Evolutionary conservation across 805 yeast species (phyloP), one percentile per base, ranked within the genome.

Genomic region (Monosporozyma unispora): DNA sequence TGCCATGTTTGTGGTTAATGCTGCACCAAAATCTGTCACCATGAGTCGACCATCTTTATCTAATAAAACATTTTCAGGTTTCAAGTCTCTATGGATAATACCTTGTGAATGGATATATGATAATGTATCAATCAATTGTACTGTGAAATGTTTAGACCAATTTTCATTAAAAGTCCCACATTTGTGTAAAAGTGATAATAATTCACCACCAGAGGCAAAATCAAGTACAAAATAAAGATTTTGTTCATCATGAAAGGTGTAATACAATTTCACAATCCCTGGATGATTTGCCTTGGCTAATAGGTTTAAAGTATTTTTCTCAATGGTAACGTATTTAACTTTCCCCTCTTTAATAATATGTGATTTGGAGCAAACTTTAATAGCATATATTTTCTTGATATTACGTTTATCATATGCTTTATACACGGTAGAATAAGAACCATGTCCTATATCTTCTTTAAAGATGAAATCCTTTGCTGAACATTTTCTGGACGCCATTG

Each of bases 11-110:
- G 61, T 47, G 28, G 77, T 78, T 14, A 87, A 69, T 1, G 98
- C 99, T n/a, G 98, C 96, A 10, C 99, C 99, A 67, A 93, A 93
- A 68, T 93, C 99, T 1, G 98, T 93, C 50, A 93, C 82, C 77
- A 90, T 88, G 52, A 93, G 70, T 59, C 87, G 82, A 78, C 90
- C 87, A 49, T 87, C 93, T 52, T 80, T 80, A 60, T 86, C 91
- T 44, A 93, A 77, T 56, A 91, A 66, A 45, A 91, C 85, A 62
- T 91, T 91, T 60, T 91, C 99, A 0, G 99, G 99, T 66, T 91
- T 91, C 59, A 93, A 70, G 68, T 93, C 99, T 53, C 99, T 75
- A 64, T 91, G 99, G 18, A 93, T 85, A 10, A 91, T 87, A 0
- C 96, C 96, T 57, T 81, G 84, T 50, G 79, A 78, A 63, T 93